A percentile compares a stretch with the other conserved stretches of the same genome.
phyloP scores from a whole-genome alignment of 1,284 basidiomycete genomes.

The Earliella scabrosa region DNA sequence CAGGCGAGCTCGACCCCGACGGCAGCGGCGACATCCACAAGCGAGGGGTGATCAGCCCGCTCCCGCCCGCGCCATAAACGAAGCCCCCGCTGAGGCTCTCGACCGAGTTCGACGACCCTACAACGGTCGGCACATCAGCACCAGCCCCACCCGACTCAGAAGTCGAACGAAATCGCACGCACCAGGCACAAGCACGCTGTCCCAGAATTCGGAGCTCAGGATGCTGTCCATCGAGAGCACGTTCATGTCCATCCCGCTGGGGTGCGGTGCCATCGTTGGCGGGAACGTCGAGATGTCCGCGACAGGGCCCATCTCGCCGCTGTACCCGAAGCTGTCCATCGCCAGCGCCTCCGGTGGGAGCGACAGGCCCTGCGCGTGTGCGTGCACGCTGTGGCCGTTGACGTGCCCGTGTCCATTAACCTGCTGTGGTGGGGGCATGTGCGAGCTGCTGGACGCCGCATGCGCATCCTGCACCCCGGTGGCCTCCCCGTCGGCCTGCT shows the following conservation, averaged over 20 bases:
- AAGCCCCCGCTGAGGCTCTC: conserved; percentile 83
- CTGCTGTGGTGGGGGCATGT: conserved; percentile 3
- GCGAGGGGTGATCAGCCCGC: conserved; percentile 67
- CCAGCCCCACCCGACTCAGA: background rate
- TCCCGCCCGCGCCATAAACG: conserved; percentile 79
- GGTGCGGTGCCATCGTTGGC: conserved; percentile 72
- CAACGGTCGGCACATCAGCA: background rate
- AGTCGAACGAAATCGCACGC: conserved; percentile 31
- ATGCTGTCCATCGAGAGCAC: conserved; percentile 81
- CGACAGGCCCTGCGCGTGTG: background rate
- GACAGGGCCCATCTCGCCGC: conserved; percentile 80
- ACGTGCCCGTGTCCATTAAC: conserved; percentile 8
- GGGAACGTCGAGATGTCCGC: conserved; percentile 81
- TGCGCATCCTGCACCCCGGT: conserved; percentile 2
- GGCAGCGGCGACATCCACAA: conserved; percentile 41
- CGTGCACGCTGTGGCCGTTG: conserved; percentile 5
- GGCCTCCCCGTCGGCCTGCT: conserved; percentile 5
- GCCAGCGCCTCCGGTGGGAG: conserved; percentile 18
- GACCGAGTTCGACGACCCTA: conserved; percentile 77
- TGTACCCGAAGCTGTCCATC: conserved; percentile 62
- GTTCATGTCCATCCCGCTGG: conserved; percentile 49
- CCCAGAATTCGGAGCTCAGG: conserved; percentile 80
- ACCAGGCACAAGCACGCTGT: conserved; percentile 84
- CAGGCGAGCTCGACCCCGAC: conserved; percentile 42
- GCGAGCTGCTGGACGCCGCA: background rate